Conservation (phyloP, 495 filamentous ascomycete genomes). For the Bacidia rubella region DNA sequence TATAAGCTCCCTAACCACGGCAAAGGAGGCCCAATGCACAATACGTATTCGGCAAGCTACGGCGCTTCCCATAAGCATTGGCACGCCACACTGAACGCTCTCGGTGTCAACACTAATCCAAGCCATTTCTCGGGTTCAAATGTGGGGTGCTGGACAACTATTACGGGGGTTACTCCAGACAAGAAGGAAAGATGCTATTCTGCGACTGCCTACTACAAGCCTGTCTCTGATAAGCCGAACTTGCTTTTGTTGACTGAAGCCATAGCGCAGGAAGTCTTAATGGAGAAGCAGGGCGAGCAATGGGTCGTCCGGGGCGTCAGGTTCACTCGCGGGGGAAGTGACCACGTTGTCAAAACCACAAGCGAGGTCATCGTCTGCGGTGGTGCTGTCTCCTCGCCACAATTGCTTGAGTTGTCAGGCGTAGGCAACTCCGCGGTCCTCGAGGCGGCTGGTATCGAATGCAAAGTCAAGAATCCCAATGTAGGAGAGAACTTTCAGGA, state of each 20-base stretch:
- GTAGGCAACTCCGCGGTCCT: constrained; percentile 32
- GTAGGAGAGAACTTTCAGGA: constrained; percentile 47
- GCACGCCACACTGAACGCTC: constrained; percentile 31
- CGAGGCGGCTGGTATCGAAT: constrained; percentile 26
- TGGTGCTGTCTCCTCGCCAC: constrained; percentile 37
- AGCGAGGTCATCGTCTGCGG: constrained; percentile 41
- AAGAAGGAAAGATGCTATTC: constrained; percentile 36
- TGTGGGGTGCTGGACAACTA: constrained; percentile 32
- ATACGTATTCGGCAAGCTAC: constrained; percentile 30
- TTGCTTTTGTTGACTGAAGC: constrained; percentile 34
- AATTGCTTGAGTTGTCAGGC: constrained; percentile 42
- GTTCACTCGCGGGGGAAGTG: constrained; percentile 19
- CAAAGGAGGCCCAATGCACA: constrained; percentile 29
- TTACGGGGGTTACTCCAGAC: constrained; percentile 27
- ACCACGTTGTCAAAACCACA: constrained; percentile 19
- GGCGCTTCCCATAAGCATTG: constrained; percentile 32
- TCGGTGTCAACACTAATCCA: constrained; percentile 28
- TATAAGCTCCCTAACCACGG: constrained; percentile 27
- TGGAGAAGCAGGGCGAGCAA: constrained; percentile 13
- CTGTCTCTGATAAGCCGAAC: constrained; percentile 30
- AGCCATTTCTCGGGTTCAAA: constrained; percentile 30
- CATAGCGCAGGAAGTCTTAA: constrained; percentile 27
- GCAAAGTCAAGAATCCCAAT: constrained; percentile 31
- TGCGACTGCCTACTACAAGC: constrained; percentile 32
- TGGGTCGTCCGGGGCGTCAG: constrained; percentile 26